Evolutionary conservation across 176 grass and related monocot genomes (phyloP), one percentile per base, ranked within the genome.

Genomic region (Leersia perrieri): DNA sequence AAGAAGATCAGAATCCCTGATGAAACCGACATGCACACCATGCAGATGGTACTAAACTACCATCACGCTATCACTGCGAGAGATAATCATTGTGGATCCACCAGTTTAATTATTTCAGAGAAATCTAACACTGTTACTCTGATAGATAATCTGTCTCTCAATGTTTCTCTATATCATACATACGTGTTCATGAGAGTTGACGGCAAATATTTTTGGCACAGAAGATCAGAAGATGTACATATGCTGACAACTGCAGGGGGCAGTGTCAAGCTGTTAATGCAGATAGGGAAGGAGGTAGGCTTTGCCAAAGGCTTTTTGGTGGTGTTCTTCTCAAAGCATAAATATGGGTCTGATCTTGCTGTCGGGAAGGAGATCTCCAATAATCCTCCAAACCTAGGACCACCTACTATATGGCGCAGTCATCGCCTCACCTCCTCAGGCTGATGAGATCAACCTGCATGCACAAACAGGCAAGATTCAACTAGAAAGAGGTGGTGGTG

Each of bases 291-390:
- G 80, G 86, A 73, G 67, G 58, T 87, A 82, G 80, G 80, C 74
- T 88, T 88, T 83, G 84, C 58, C 76, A 58, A 80, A 80, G 68
- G 76, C 42, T 80, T 86, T 80, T 66, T 53, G 80, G 74, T 25
- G 73, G 73, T 83, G 80, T 78, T 88, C 67, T 38, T 78, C 80
- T 73, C 74, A 30, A 73, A 83, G 86, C 74, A 73, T 88, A 83
- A 88, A 83, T 78, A 78, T 60, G 86, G 86, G 80, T 32, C 67
- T 83, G 86, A 88, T 88, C 86, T 72, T 88, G 86, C 74, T 88
- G 86, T 88, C 86, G 80, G 86, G 74, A n/a, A 61, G 33, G 58
- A 83, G 86, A 88, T 88, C 86, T 82, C 85, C 86, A 68, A 76
- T 83, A 68, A 76, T 83, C 73, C 66, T 78, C 73, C 72, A 58